These are phyloP conservation scores for Cucumis cinereus DNA, from an alignment of 306 rosid genomes.

Conservation along the genomic window DNA sequence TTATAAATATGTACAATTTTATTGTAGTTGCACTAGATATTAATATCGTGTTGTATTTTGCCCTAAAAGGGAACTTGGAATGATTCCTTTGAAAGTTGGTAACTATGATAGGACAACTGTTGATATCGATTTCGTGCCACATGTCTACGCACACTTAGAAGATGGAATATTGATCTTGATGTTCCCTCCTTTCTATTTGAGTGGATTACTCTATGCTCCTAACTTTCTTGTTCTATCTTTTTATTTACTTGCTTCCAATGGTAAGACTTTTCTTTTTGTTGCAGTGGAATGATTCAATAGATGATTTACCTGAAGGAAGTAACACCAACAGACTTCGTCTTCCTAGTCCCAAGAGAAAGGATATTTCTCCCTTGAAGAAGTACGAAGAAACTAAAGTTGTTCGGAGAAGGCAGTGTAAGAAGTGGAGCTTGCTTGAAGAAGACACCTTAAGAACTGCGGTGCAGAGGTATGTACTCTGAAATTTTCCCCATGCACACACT, in stretches of 20 bases:
- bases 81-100: neutral
- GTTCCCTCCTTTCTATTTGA: neutral
- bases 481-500: neutral
- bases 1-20: neutral
- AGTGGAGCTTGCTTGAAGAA: slow-evolving; percentile 67
- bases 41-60: neutral
- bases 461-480: slow-evolving; percentile 29
- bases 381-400: slow-evolving; percentile 5
- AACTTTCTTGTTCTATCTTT: neutral
- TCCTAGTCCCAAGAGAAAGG: slow-evolving; percentile 28
- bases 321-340: slow-evolving; percentile 13
- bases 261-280: neutral
- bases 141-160: neutral
- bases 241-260: neutral
- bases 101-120: neutral
- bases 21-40: neutral
- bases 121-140: neutral
- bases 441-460: slow-evolving; percentile 55
- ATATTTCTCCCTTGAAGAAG: slow-evolving; percentile 33
- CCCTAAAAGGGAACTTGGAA: slow-evolving; percentile 1
- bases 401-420: slow-evolving; percentile 36
- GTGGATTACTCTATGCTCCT: neutral
- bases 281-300: slow-evolving; percentile 72
- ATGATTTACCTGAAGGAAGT: slow-evolving; percentile 17
- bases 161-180: neutral